Evolutionary conservation across 257 asterid genomes (phyloP).

Genomic region (Nicotiana undulata): DNA sequence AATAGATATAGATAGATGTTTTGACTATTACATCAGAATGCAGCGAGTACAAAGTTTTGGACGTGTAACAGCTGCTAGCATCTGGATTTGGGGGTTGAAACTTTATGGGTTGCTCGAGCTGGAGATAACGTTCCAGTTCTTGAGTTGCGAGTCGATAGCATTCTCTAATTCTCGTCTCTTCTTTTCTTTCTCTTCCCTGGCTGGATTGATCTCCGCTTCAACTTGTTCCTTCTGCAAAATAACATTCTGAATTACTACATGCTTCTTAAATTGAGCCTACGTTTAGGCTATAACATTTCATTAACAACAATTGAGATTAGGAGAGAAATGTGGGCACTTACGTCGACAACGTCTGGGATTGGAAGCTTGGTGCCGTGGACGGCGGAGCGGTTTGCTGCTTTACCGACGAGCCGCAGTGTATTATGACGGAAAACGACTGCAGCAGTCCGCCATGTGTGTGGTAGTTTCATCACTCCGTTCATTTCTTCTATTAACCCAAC

Average conservation of each 20-base stretch:
- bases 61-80: background rate
- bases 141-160: slow-evolving; percentile 40
- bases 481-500: background rate
- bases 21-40: background rate
- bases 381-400: slow-evolving; percentile 51
- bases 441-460: background rate
- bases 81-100: background rate
- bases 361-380: slow-evolving; percentile 67
- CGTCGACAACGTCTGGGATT: slow-evolving; percentile 29
- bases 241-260: background rate
- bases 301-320: background rate
- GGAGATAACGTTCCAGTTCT: slow-evolving; percentile 29
- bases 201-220: slow-evolving; percentile 22
- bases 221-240: slow-evolving; percentile 25
- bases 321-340: background rate
- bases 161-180: slow-evolving; percentile 37
- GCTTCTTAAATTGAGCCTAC: background rate
- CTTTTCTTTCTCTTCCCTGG: slow-evolving; percentile 24
- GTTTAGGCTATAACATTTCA: background rate
- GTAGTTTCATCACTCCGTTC: background rate
- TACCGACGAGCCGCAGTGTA: slow-evolving; percentile 31
- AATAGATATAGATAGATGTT: background rate
- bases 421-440: background rate
- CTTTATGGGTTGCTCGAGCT: background rate
- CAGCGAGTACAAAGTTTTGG: background rate